phyloP scores from a whole-genome alignment of 441 rosid species.

The Gossypium lobatum region DNA sequence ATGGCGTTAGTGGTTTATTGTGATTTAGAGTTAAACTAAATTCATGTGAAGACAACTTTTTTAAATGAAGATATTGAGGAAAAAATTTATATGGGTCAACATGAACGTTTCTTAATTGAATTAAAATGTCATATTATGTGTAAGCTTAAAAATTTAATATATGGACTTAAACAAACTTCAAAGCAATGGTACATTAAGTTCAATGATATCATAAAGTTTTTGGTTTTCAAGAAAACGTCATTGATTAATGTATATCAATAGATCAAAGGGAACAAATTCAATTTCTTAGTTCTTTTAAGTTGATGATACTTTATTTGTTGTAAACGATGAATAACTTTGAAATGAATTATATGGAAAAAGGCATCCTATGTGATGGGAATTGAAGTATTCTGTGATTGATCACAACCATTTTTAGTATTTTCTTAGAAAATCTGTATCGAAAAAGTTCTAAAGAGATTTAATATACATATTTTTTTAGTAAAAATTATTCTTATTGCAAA shows the following conservation, averaged over 20 bases:
- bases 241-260: not conserved
- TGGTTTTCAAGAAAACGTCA: not conserved
- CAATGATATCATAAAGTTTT: not conserved
- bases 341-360: not conserved
- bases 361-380: not conserved
- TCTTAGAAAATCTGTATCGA: not conserved
- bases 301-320: not conserved
- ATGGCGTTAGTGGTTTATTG: not conserved
- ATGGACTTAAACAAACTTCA: not conserved
- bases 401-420: not conserved
- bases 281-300: not conserved
- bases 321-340: not conserved
- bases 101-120: not conserved
- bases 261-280: not conserved
- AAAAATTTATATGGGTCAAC: not conserved
- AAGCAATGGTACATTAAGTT: not conserved
- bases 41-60: not conserved
- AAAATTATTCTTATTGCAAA: not conserved
- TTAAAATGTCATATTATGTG: not conserved
- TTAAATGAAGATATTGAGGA: not conserved
- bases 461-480: not conserved
- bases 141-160: no score
- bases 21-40: not conserved
- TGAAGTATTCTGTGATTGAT: not conserved
- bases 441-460: not conserved